Percentiles rank a stretch among this genome's conserved stretches.
Evolutionary conservation across 2,329 filamentous ascomycete genomes (phyloP).

Genomic region (Xylariomycetidae sp.): DNA sequence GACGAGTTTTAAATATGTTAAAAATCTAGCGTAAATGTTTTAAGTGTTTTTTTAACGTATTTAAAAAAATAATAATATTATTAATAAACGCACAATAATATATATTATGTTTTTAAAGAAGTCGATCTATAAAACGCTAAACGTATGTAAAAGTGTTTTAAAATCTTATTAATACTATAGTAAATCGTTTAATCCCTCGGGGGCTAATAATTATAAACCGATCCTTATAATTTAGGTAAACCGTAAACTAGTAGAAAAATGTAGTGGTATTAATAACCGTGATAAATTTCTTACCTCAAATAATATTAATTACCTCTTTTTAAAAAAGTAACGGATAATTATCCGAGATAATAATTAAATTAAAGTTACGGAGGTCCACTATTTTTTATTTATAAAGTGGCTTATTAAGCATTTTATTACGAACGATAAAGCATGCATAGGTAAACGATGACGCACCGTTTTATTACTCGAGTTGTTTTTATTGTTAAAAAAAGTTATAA

Average conservation of each 20-base stretch:
- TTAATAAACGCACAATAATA: background rate
- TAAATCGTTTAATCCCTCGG: background rate
- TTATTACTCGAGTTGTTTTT: background rate
- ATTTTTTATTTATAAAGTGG: background rate
- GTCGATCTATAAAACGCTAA: background rate
- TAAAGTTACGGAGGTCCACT: background rate
- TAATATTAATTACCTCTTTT: background rate
- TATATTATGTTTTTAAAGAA: background rate
- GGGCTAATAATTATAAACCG: background rate
- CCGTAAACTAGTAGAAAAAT: background rate
- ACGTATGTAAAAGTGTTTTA: background rate
- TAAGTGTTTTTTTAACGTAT: background rate
- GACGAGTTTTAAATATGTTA: background rate
- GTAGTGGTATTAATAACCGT: no score
- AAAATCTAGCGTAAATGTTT: background rate
- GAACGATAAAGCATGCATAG: background rate
- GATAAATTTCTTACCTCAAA: background rate
- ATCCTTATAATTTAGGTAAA: background rate
- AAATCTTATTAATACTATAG: background rate
- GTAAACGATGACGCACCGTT: background rate
- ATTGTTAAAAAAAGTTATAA: background rate
- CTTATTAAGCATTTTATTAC: background rate
- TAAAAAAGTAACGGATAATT: background rate
- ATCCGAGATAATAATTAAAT: background rate
- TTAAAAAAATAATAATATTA: background rate